Conservation (phyloP, 768 basidiomycete genomes). For the Multifurca ochricompacta region DNA sequence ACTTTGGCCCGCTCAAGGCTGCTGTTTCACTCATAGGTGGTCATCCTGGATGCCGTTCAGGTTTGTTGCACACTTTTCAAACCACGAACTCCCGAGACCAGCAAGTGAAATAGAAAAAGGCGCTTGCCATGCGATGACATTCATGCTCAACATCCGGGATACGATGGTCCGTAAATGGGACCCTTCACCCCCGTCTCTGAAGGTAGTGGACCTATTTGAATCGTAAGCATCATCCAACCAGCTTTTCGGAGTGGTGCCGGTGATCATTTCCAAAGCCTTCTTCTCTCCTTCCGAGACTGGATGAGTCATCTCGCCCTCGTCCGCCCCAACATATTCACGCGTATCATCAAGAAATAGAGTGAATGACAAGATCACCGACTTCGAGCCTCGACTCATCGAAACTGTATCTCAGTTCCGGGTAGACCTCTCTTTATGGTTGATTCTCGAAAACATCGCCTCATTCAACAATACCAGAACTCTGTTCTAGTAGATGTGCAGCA, state of each 20-base stretch:
- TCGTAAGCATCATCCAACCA: background rate
- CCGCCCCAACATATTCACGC: background rate
- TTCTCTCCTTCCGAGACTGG: slow-evolving; percentile 3
- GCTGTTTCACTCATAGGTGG: background rate
- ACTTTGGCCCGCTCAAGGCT: slow-evolving; percentile 1
- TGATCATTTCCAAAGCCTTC: background rate
- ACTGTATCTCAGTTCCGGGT: slow-evolving; percentile 8
- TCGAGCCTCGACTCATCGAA: slow-evolving; percentile 10
- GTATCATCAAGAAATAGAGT: background rate
- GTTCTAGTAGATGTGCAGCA: slow-evolving; percentile 9
- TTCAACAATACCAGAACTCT: background rate
- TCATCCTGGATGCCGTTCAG: background rate
- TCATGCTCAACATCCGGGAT: slow-evolving; percentile 11
- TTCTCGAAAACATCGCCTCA: no score
- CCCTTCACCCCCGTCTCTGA: background rate
- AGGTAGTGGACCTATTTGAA: slow-evolving; percentile 5
- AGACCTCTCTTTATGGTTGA: background rate
- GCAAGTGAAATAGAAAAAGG: slow-evolving; percentile 8
- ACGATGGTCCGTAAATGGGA: slow-evolving; percentile 13
- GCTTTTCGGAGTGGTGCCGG: background rate
- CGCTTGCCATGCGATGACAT: slow-evolving; percentile 2
- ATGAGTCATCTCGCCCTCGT: slow-evolving; percentile 8
- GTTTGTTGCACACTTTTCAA: background rate
- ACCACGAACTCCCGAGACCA: background rate
- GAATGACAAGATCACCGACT: slow-evolving; percentile 4